These are phyloP conservation scores for Globisporangium solare DNA, from an alignment of 352 stramenopile genomes.

Conservation along the genomic window DNA sequence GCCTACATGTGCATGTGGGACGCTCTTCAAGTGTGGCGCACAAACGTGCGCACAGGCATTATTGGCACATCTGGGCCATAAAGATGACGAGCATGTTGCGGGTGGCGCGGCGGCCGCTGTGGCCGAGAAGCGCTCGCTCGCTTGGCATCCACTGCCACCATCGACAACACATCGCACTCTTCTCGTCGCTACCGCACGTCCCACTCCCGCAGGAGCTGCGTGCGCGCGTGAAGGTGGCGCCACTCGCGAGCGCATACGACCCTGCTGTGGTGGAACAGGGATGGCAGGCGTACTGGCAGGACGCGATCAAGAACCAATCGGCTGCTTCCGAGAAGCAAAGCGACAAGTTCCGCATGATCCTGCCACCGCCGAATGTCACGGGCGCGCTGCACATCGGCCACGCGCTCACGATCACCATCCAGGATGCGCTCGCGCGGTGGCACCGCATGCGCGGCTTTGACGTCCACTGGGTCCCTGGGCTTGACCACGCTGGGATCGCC, in stretches of 20 bases:
- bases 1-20: constrained; percentile 1
- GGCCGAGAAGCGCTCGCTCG: neutral
- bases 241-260: constrained; percentile 61
- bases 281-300: constrained; percentile 75
- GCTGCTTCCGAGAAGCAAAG: constrained; percentile 6
- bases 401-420: constrained; percentile 96
- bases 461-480: constrained; percentile 95
- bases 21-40: constrained; percentile 6
- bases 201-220: constrained; percentile 41
- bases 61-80: too few species aligned
- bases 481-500: constrained; percentile 99
- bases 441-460: constrained; percentile 97
- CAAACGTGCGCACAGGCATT: neutral
- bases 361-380: constrained; percentile 96
- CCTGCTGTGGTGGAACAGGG: constrained; percentile 55
- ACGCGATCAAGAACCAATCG: constrained; percentile 25
- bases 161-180: constrained; percentile 7
- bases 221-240: constrained; percentile 40
- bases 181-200: constrained; percentile 13
- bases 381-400: constrained; percentile 97
- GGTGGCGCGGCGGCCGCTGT: constrained; percentile 10
- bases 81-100: constrained; percentile 11
- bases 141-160: neutral
- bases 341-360: constrained; percentile 73
- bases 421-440: constrained; percentile 97